Conservation (phyloP, 2,329 filamentous ascomycete genomes). For the Claviceps sp. region DNA sequence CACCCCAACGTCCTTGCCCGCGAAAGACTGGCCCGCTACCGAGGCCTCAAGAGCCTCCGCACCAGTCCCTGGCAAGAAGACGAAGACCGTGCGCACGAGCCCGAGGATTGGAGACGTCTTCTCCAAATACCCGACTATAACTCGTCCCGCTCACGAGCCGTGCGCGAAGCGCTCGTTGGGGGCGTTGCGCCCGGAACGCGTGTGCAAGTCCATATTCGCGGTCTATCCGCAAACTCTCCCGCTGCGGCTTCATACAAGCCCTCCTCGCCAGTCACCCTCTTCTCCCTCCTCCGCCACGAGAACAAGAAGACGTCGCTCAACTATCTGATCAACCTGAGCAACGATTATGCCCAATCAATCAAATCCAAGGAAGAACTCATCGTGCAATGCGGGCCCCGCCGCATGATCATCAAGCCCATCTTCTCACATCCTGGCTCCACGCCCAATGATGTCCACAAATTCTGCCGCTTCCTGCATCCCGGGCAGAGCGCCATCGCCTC, state of each 20-base stretch:
- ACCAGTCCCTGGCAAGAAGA: constrained; percentile 80
- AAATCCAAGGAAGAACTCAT: constrained; percentile 89
- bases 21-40: constrained; percentile 74
- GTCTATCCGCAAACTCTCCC: constrained; percentile 27
- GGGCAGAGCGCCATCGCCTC: constrained; percentile 80
- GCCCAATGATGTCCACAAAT: constrained; percentile 95
- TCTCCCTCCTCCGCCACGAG: constrained; percentile 84
- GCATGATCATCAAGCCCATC: constrained; percentile 77
- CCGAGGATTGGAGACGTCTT: constrained; percentile 76
- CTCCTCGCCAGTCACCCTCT: constrained; percentile 51
- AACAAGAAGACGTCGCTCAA: constrained; percentile 88
- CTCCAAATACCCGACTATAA: constrained; percentile 85
- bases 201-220: constrained; percentile 63
- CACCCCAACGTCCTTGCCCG: constrained; percentile 75
- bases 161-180: constrained; percentile 76
- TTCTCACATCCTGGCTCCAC: constrained; percentile 85
- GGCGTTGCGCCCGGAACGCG: constrained; percentile 74
- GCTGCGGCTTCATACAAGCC: constrained; percentile 11
- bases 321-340: constrained; percentile 74
- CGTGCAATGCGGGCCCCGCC: constrained; percentile 77
- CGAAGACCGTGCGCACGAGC: constrained; percentile 76
- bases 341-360: constrained; percentile 60
- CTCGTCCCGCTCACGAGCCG: constrained; percentile 59
- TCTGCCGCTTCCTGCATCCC: constrained; percentile 80
- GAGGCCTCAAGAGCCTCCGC: constrained; percentile 82